A percentile compares a stretch with the other conserved stretches of the same genome.
These are phyloP conservation scores for Coemansia interrupta DNA, from an alignment of 192 early-diverging fungal species.

Conservation along the genomic window DNA sequence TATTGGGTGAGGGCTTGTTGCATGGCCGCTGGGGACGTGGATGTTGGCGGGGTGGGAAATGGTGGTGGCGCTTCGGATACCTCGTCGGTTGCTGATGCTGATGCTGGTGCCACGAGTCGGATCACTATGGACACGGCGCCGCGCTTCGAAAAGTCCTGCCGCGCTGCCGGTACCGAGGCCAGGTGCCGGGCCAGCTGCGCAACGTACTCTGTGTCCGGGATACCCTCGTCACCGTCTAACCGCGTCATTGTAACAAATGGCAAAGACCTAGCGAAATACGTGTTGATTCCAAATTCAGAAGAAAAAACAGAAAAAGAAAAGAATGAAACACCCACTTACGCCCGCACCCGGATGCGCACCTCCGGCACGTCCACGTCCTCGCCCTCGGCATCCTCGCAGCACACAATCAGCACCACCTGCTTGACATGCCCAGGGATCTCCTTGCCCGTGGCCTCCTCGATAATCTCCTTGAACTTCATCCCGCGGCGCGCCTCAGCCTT, in stretches of 20 bases:
- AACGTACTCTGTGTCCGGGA: conserved; percentile 31
- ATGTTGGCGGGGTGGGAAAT: background rate
- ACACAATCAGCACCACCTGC: conserved; percentile 80
- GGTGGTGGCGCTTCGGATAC: background rate
- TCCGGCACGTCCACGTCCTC: conserved; percentile 82
- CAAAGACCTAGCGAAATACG: too few species aligned
- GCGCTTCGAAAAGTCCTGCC: conserved; percentile 9
- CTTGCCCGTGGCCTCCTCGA: conserved; percentile 82
- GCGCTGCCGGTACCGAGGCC: conserved; percentile 19
- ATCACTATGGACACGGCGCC: conserved; percentile 33
- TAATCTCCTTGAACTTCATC: conserved; percentile 78
- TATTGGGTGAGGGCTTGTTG: conserved; percentile 16
- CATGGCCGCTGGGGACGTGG: background rate
- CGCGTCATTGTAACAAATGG: background rate
- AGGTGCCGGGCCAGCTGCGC: conserved; percentile 38
- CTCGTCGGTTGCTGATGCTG: background rate
- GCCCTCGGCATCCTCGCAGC: conserved; percentile 80
- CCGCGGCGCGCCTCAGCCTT: conserved; percentile 76
- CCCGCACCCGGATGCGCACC: conserved; percentile 40
- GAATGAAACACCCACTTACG: conserved; percentile 15
- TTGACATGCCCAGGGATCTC: conserved; percentile 81
- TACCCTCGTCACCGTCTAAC: background rate
- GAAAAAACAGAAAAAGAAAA: background rate
- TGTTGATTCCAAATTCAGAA: background rate
- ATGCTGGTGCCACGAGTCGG: conserved; percentile 13